These are phyloP conservation scores for Trichoderma sp. DNA, from an alignment of 2,329 filamentous ascomycete genomes.

Conservation along the genomic window DNA sequence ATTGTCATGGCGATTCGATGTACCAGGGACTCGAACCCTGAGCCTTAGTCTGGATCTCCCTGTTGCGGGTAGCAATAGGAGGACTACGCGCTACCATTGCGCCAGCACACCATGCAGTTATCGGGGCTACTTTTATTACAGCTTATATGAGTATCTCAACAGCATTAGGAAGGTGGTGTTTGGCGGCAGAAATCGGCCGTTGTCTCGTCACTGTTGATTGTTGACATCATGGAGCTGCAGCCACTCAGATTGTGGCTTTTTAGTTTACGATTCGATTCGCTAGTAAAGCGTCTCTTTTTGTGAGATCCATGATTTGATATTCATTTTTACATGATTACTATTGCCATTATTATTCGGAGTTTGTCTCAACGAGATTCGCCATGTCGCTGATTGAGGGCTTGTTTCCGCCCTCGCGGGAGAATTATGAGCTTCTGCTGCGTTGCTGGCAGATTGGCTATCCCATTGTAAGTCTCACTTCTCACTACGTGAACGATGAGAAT, in stretches of 20 bases:
- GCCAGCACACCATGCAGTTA: conserved; percentile 22
- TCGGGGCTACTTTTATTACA: background rate
- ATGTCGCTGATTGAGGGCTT: conserved; percentile 49
- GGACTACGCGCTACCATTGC: conserved; percentile 23
- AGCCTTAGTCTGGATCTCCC: conserved; percentile 21
- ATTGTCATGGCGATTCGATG: background rate
- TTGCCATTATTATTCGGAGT: background rate
- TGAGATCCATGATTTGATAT: background rate
- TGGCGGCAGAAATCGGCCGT: background rate
- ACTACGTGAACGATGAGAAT: background rate
- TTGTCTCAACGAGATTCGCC: background rate
- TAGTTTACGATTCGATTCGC: background rate
- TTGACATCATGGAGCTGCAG: conserved; percentile 5
- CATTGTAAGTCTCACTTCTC: conserved; percentile 40
- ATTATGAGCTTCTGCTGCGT: conserved; percentile 54
- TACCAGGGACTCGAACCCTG: conserved; percentile 23
- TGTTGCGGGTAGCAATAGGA: conserved; percentile 19
- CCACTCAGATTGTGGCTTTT: background rate
- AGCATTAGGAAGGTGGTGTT: background rate
- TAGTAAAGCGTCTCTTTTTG: background rate
- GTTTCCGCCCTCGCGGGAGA: conserved; percentile 57
- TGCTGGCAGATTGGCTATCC: conserved; percentile 55
- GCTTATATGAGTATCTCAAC: background rate
- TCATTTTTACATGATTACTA: background rate
- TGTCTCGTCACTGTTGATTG: background rate